phyloP scores from a whole-genome alignment of 2,329 filamentous ascomycete species.

The Penicillium sp. region DNA sequence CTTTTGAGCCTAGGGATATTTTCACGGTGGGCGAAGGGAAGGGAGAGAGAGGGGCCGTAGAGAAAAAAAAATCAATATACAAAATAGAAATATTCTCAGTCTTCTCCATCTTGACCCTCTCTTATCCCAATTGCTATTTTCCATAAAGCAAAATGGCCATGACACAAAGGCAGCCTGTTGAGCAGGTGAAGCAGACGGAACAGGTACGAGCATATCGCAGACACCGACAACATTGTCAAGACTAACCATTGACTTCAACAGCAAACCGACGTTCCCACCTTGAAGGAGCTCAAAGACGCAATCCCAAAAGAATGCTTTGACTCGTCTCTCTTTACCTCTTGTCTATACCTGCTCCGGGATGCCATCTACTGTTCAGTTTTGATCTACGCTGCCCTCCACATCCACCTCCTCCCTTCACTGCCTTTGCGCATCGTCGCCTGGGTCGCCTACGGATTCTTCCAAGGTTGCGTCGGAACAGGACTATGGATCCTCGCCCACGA shows the following conservation, averaged over 20 bases:
- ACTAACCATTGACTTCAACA: not conserved
- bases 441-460: slow-evolving; percentile 59
- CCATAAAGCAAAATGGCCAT: slow-evolving; percentile 1
- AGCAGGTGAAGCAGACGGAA: slow-evolving; percentile 3
- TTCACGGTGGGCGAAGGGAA: slow-evolving; percentile 5
- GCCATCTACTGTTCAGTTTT: slow-evolving; percentile 49
- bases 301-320: slow-evolving; percentile 62
- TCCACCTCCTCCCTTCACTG: slow-evolving; percentile 49
- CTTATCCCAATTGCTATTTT: not conserved
- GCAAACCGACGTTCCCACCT: slow-evolving; percentile 5
- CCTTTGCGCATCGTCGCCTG: slow-evolving; percentile 50
- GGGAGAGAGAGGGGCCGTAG: not conserved
- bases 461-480: slow-evolving; percentile 64
- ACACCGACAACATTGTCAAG: not conserved
- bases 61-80: not conserved
- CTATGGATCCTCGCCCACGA: slow-evolving; percentile 70
- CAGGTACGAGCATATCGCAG: not conserved
- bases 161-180: slow-evolving; percentile 4
- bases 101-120: not conserved
- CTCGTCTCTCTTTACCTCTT: slow-evolving; percentile 51
- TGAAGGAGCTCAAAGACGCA: slow-evolving; percentile 38
- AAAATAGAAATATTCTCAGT: slow-evolving; percentile 2
- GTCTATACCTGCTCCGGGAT: slow-evolving; percentile 57
- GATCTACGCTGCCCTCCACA: slow-evolving; percentile 53
- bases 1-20: slow-evolving; percentile 3